Evolutionary conservation across 805 yeast species (phyloP).

Genomic region (Myxozyma mucilagina): DNA sequence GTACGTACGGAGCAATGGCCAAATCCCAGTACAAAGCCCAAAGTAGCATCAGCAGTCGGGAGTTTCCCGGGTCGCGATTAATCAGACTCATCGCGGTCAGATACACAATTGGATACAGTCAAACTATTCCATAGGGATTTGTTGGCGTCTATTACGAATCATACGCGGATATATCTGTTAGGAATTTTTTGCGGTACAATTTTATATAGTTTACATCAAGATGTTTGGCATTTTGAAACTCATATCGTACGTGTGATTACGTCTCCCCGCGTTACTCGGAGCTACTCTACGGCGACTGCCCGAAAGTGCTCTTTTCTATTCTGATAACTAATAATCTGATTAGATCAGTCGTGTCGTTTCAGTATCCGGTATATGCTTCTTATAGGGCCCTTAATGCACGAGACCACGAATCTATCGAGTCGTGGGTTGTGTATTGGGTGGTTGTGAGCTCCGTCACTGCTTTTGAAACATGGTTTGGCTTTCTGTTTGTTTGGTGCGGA

Average conservation of each 20-base stretch:
- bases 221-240: constrained; percentile 8
- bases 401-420: constrained; percentile 42
- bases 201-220: neutral
- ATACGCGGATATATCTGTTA: no score
- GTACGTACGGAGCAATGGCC: neutral
- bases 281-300: neutral
- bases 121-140: no score
- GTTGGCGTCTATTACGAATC: no score
- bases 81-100: neutral
- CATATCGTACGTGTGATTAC: constrained; percentile 11
- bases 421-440: constrained; percentile 68
- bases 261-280: neutral
- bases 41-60: neutral
- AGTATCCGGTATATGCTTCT: constrained; percentile 63
- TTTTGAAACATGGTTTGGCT: constrained; percentile 46
- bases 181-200: no score
- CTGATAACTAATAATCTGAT: neutral
- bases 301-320: neutral
- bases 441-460: constrained; percentile 50
- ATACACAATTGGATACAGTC: neutral
- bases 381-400: constrained; percentile 55
- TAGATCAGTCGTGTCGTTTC: constrained; percentile 46
- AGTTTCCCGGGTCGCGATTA: neutral
- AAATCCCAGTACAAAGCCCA: neutral
- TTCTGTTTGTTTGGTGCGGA: constrained; percentile 44